Evolutionary conservation across 805 yeast genomes (phyloP).

Genomic region (Sungouiella thailandica): DNA sequence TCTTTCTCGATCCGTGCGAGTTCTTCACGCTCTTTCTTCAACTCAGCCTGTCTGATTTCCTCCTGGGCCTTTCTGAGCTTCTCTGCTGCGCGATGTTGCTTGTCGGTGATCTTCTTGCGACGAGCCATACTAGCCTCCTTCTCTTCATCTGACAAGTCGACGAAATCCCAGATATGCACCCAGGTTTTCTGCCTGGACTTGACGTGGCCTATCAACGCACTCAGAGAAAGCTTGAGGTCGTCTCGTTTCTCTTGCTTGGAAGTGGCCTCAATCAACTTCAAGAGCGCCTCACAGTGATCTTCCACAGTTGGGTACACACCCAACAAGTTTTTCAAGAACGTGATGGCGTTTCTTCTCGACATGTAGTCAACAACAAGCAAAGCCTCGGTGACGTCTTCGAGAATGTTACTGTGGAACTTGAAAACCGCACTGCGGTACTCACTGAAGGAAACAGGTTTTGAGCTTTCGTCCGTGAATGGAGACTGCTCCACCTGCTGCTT

Average conservation of each 20-base stretch:
- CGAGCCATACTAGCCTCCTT: slow-evolving; percentile 21
- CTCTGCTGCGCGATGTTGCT: slow-evolving; percentile 2
- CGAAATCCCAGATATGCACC: slow-evolving; percentile 54
- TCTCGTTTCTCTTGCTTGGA: slow-evolving; percentile 58
- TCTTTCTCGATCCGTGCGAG: slow-evolving; percentile 9
- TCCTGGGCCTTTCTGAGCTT: slow-evolving; percentile 11
- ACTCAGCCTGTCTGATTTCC: slow-evolving; percentile 10
- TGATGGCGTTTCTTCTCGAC: slow-evolving; percentile 75
- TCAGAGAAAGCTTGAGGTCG: slow-evolving; percentile 74
- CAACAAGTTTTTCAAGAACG: slow-evolving; percentile 63
- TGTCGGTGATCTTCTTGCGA: slow-evolving; percentile 18
- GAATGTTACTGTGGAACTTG: slow-evolving; percentile 51
- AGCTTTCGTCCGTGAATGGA: background rate
- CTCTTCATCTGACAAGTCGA: slow-evolving; percentile 43
- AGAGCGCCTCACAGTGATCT: slow-evolving; percentile 55
- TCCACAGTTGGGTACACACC: slow-evolving; percentile 64
- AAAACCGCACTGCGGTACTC: slow-evolving; percentile 39
- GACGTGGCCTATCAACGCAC: slow-evolving; percentile 63
- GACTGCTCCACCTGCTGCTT: slow-evolving; percentile 11
- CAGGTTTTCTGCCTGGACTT: slow-evolving; percentile 49
- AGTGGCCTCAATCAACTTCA: slow-evolving; percentile 44
- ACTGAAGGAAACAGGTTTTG: slow-evolving; percentile 17
- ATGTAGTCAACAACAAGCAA: slow-evolving; percentile 58
- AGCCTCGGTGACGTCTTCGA: slow-evolving; percentile 39
- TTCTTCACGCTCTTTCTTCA: slow-evolving; percentile 6